Evolutionary conservation across 306 rosid species (phyloP), one percentile per base, ranked within the genome.

Genomic region (Pterocarpus santalinus): DNA sequence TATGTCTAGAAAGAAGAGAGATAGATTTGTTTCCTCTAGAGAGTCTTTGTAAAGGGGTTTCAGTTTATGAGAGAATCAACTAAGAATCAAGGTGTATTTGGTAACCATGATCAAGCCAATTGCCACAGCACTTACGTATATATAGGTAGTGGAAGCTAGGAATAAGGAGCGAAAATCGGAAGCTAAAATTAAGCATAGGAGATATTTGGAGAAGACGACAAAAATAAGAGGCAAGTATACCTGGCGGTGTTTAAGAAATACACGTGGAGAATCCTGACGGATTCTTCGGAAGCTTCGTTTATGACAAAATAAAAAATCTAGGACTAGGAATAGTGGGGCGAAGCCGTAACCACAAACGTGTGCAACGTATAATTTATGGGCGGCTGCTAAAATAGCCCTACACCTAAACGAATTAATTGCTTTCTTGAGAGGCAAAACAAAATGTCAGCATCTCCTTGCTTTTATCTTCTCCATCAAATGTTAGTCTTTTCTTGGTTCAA

Each of bases 1-100:
- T 36, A 32, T 33, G 12, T 32, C 41, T 57, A 82, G 84, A 89
- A 82, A 80, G 87, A 89, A 79, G 85, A 82, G 92, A 89, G 28
- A 22, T 22, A 22, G 28, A 22, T 22, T 22, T 22, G 28, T 22
- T 22, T 22, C 28, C 28, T 22, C 28, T 22, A 22, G 28, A 22
- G 28, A 22, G 28, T 22, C 28, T 22, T 22, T 22, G 28, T 22
- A 22, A 22, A 41, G 47, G 70, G 44, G 13, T 15, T 72, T 72
- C 55, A 33, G 33, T 58, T 79, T 60, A 7, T 33, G 63, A 56
- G 65, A 41, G 71, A 79, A 46, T 79, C 69, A 44, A 69, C 3
- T 43, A 33, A 38, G 38, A 79, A 33, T 47, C 65, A 15, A 2
- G 11, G 52, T 44, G 10, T 70, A 70, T 28, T 4, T 41, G 81